phyloP scores from a whole-genome alignment of 331 rosid species.

The Malus hybrid region DNA sequence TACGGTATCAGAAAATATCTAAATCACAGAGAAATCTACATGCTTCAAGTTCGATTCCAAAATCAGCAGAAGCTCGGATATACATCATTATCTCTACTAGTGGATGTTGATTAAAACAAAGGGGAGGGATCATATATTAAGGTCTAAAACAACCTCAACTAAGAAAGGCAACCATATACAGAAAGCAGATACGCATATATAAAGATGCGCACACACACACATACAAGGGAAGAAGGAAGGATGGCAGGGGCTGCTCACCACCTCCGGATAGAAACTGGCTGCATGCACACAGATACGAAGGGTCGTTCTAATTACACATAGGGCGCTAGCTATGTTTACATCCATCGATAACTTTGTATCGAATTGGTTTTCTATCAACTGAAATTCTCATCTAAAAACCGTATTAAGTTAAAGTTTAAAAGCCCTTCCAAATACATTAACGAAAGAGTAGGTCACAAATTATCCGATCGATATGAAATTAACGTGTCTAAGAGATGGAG shows the following conservation, averaged over 20 bases:
- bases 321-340: not conserved
- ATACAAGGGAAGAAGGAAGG: too few relatives aligned
- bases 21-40: not conserved
- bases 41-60: not conserved
- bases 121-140: too few relatives aligned
- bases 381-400: not conserved
- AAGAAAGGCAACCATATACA: not conserved
- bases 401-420: not conserved
- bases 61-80: not conserved
- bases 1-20: not conserved
- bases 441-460: not conserved
- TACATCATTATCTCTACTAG: too few relatives aligned
- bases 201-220: too few relatives aligned
- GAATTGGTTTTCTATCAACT: not conserved
- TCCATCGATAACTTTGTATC: not conserved
- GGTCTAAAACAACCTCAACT: too few relatives aligned
- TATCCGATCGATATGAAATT: not conserved
- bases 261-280: too few relatives aligned
- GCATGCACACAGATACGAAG: too few relatives aligned
- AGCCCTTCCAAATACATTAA: not conserved
- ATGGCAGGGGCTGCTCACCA: too few relatives aligned
- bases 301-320: not conserved
- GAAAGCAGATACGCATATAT: too few relatives aligned
- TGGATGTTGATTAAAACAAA: too few relatives aligned
- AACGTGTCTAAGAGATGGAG: not conserved